These are phyloP conservation scores for Plectranthus barbatus DNA, from an alignment of 257 asterid genomes.

Conservation along the genomic window DNA sequence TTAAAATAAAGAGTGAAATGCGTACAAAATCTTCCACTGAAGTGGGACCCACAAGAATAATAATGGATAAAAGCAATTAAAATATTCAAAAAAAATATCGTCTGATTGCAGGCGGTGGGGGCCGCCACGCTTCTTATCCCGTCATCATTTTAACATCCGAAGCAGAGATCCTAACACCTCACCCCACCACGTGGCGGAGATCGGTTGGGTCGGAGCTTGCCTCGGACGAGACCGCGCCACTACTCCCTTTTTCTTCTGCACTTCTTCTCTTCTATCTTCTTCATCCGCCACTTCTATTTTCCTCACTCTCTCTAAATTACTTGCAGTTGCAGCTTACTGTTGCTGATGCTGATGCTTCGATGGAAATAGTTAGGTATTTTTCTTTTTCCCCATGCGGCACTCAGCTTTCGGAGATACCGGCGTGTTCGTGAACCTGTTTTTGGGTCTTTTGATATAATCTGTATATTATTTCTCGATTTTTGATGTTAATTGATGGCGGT, in stretches of 20 bases:
- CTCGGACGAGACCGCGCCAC: too few species aligned
- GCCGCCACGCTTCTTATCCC: conserved; percentile 17
- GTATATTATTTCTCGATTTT: not conserved
- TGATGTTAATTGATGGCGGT: not conserved
- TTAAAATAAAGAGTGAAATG: too few species aligned
- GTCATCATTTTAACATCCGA: conserved; percentile 14
- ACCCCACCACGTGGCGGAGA: conserved; percentile 29
- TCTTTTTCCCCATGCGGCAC: not conserved
- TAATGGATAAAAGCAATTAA: conserved; percentile 9
- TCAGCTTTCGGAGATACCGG: not conserved
- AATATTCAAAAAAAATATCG: too few species aligned
- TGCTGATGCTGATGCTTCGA: conserved; percentile 1
- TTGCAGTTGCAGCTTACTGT: conserved; percentile 6
- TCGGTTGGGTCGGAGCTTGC: conserved; percentile 26
- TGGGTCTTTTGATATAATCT: not conserved
- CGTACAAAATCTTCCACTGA: conserved; percentile 22
- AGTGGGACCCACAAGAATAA: conserved; percentile 13
- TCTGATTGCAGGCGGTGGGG: conserved; percentile 12
- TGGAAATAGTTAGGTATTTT: conserved; percentile 1
- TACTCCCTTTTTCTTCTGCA: too few species aligned
- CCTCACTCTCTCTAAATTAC: not conserved
- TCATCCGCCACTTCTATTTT: conserved; percentile 10
- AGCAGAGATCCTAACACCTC: conserved; percentile 9
- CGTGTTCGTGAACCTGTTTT: too few species aligned
- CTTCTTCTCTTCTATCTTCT: conserved; percentile 6